phyloP scores from a whole-genome alignment of 345 rosid species.

The Sonneratia caseolaris region DNA sequence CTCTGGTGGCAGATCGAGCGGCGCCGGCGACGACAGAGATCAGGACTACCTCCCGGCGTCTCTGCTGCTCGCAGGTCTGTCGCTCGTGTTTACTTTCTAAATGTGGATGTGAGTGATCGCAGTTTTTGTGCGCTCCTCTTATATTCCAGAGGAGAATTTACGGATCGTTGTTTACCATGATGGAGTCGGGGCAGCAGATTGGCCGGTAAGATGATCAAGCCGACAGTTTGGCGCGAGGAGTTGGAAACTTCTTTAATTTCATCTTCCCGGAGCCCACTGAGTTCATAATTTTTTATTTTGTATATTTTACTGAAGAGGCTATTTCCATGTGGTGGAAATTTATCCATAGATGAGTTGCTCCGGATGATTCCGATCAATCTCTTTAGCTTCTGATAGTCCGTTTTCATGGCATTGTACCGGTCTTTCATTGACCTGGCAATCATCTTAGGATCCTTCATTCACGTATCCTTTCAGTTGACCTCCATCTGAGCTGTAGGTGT shows the following conservation, averaged over 20 bases:
- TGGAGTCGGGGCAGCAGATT: not conserved
- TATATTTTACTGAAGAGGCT: not conserved
- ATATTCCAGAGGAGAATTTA: not conserved
- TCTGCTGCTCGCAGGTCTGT: conserved; percentile 65
- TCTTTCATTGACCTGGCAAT: not conserved
- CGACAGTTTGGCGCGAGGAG: not conserved
- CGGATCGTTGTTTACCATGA: not conserved
- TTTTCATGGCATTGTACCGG: not conserved
- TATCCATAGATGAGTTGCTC: not conserved
- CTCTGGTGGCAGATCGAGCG: conserved; percentile 34
- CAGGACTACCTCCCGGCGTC: conserved; percentile 61
- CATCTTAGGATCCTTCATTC: not conserved
- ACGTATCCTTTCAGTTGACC: not conserved
- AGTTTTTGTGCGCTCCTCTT: not conserved
- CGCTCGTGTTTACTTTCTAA: not conserved
- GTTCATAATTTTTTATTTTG: not conserved
- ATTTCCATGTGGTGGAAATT: not conserved
- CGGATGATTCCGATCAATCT: not conserved
- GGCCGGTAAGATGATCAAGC: not conserved
- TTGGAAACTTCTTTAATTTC: not conserved
- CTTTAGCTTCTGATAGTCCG: not conserved
- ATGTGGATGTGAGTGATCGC: not conserved
- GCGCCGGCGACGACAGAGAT: conserved; percentile 21
- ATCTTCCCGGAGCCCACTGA: not conserved
- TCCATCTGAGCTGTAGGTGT: not conserved